These are phyloP conservation scores for Aspergillus niger DNA, from an alignment of 2,329 filamentous ascomycete species.

Conservation along the genomic window DNA sequence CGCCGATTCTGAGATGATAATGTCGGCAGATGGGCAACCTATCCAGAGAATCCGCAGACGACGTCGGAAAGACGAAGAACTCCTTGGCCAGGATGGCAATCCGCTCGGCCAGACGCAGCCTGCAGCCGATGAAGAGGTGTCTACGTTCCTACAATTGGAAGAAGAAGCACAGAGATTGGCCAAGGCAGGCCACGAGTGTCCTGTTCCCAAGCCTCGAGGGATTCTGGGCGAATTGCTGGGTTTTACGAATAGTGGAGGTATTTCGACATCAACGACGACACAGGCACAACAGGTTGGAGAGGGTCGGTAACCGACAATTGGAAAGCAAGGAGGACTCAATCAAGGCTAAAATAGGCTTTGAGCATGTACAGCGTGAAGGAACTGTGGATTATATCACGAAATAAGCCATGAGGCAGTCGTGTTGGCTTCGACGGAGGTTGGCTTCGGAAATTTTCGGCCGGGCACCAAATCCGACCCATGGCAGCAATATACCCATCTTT, in stretches of 20 bases:
- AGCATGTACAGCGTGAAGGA: neutral
- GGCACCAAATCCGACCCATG: slow-evolving; percentile 1
- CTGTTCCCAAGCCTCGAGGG: slow-evolving; percentile 85
- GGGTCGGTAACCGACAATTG: slow-evolving; percentile 7
- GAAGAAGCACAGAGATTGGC: slow-evolving; percentile 43
- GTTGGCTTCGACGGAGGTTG: slow-evolving; percentile 2
- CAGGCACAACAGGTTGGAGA: slow-evolving; percentile 5
- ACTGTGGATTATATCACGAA: neutral
- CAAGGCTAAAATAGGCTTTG: neutral
- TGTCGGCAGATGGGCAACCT: slow-evolving; percentile 47
- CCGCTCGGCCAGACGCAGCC: slow-evolving; percentile 19
- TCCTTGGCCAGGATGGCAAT: slow-evolving; percentile 17
- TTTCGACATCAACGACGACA: slow-evolving; percentile 19
- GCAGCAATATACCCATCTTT: slow-evolving; percentile 29
- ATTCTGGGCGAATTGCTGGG: slow-evolving; percentile 75
- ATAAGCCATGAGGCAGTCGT: neutral
- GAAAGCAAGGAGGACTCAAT: neutral
- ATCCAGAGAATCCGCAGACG: slow-evolving; percentile 39
- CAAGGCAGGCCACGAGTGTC: slow-evolving; percentile 71
- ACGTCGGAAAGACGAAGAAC: slow-evolving; percentile 37
- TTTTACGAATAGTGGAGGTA: slow-evolving; percentile 53
- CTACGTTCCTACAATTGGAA: slow-evolving; percentile 45
- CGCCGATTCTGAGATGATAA: slow-evolving; percentile 64
- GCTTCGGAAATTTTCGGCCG: slow-evolving; percentile 1
- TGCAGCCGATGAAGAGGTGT: slow-evolving; percentile 45